A percentile compares a stretch with the other conserved stretches of the same genome.
Evolutionary conservation across 495 filamentous ascomycete species (phyloP).

Genomic region (Aspergillus coremiiformis): DNA sequence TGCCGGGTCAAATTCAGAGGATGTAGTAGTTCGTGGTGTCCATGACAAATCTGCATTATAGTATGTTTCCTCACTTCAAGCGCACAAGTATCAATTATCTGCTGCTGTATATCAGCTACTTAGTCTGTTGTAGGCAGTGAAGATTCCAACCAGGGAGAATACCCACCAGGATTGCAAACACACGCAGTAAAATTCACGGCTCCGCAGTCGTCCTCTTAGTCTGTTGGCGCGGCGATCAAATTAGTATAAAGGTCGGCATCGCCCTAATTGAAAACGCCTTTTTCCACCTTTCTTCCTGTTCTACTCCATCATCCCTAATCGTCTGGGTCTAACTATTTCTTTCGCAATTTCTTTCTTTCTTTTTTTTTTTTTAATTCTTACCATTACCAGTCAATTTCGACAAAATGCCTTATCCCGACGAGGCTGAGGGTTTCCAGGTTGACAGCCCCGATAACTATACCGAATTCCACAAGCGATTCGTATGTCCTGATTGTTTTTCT

Average conservation of each 20-base stretch:
- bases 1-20: too few species aligned
- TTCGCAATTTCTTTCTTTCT: too few species aligned
- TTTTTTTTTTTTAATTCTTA: too few species aligned
- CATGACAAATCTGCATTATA: too few species aligned
- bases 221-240: not conserved
- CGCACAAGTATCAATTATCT: not conserved
- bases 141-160: not conserved
- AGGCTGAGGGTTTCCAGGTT: conserved; percentile 68
- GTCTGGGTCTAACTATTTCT: too few species aligned
- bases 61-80: not conserved
- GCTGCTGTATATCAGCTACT: not conserved
- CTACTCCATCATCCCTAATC: not conserved
- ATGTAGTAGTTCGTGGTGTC: too few species aligned
- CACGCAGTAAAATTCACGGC: not conserved
- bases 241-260: not conserved
- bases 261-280: not conserved
- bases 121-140: not conserved
- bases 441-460: conserved; percentile 51
- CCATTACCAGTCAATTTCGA: not conserved
- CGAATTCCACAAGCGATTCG: conserved; percentile 58
- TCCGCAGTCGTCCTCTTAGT: not conserved
- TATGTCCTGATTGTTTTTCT: conserved; percentile 20
- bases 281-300: not conserved
- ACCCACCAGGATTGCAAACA: not conserved
- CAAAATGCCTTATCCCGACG: conserved; percentile 71